Base-by-base conservation (phyloP, 2,329 filamentous ascomycete species). In the Lizonia empirigonia region DNA sequence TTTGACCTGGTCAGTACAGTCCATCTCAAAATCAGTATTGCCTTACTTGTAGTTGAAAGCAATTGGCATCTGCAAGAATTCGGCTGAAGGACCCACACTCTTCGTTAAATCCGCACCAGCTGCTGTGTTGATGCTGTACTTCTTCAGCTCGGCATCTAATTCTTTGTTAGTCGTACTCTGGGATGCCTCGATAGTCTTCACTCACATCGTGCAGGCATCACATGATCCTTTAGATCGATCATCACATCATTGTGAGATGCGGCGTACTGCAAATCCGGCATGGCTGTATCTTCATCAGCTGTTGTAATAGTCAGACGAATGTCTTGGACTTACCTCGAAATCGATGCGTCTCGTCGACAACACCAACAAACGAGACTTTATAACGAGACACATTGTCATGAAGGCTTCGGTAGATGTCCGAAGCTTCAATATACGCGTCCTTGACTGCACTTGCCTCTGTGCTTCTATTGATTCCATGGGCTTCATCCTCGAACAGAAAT, bases 201-300 rank as follows among this genome's bases (percentile, higher is more conserved):
- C 73, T 62, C 76, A 90, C 89, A 85, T 57, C 90, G 81, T 55
- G 88, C 86, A 2, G 87, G 83, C 6, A 94, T 75, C 20, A 95
- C 79, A 46, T 87, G 83, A 2, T 91, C 80, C 44, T 84, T 81
- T 50, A 97, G 85, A 52, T 86, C 84, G 24, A 81, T 80, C 64
- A 91, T 85, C 70, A 95, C 90, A 0, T 82, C 77, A 36, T 87
- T 87, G 27, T 82, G 80, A 12, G 80, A 80, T 41, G 88, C 85
- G 18, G 89, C 85, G 74, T 87, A 93, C 65, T 95, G 90, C 66
- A 95, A 95, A 73, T 97, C 93, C 7, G 91, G 87, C 58, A 96
- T 80, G 24, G 82, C 84, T 84, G 50, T 20, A 8, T 13, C 38
- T 50, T 69, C 41, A 68, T 62, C 38, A 23, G 36, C 30, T 18